phyloP scores from a whole-genome alignment of 306 rosid genomes.

The Quercus cerris region DNA sequence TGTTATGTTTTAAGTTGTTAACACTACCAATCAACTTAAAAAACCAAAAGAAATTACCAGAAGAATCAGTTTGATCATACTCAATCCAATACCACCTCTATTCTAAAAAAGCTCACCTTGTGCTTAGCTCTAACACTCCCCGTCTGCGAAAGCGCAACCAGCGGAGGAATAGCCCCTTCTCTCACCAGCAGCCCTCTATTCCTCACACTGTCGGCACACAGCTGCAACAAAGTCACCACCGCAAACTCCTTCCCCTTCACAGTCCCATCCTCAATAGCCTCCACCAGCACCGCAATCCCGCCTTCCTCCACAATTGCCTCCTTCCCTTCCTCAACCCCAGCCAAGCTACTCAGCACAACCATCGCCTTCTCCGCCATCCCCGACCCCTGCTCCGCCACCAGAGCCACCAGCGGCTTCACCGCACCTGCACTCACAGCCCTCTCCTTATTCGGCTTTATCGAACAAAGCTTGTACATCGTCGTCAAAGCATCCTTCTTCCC shows the following conservation, averaged over 20 bases:
- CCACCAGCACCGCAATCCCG: constrained; percentile 83
- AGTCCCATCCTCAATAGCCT: constrained; percentile 91
- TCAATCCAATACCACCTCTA: neutral
- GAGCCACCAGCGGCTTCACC: constrained; percentile 81
- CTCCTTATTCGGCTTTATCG: constrained; percentile 75
- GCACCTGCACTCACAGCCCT: constrained; percentile 84
- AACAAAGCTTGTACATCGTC: constrained; percentile 81
- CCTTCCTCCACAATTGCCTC: constrained; percentile 85
- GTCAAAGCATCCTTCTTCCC: constrained; percentile 94
- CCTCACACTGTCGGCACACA: constrained; percentile 68
- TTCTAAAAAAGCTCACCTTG: constrained; percentile 54
- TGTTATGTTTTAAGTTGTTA: too few relatives aligned
- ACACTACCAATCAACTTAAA: neutral
- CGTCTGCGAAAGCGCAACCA: constrained; percentile 84
- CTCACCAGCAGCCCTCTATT: constrained; percentile 86
- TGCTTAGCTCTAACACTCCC: constrained; percentile 82
- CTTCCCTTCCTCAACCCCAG: constrained; percentile 66
- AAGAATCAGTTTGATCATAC: too few relatives aligned
- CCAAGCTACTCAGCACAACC: constrained; percentile 85
- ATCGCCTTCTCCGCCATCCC: constrained; percentile 96
- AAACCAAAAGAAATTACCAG: too few relatives aligned
- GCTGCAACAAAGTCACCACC: constrained; percentile 67
- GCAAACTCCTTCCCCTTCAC: constrained; percentile 87
- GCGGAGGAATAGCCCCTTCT: constrained; percentile 91
- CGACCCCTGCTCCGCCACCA: constrained; percentile 82